These are phyloP conservation scores for Talaromyces stipitatus DNA, from an alignment of 495 filamentous ascomycete genomes.

Conservation along the genomic window DNA sequence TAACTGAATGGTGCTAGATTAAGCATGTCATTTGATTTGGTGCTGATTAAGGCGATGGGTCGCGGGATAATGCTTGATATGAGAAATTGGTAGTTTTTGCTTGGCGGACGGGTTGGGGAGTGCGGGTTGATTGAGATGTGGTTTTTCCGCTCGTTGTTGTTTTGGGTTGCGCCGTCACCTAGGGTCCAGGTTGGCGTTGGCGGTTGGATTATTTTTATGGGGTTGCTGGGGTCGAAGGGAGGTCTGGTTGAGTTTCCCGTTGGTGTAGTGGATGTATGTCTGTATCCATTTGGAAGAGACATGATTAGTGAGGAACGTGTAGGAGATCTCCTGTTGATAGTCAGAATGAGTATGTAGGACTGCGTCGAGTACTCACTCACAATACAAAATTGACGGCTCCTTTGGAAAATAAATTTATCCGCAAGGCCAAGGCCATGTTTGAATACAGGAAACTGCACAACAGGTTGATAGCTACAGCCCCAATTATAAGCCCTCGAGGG, in stretches of 20 bases:
- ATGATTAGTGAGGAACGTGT: not conserved
- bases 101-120: conserved; percentile 54
- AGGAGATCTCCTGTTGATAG: not conserved
- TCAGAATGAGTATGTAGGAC: not conserved
- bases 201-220: conserved; percentile 60
- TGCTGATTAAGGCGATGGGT: conserved; percentile 61
- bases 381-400: not conserved
- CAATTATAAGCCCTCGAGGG: too few relatives aligned
- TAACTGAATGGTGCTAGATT: conserved; percentile 90
- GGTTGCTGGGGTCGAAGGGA: conserved; percentile 45
- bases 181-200: conserved; percentile 67
- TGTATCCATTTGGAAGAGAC: not conserved
- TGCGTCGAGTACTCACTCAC: not conserved
- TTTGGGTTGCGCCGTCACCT: conserved; percentile 65
- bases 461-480: not conserved
- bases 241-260: conserved; percentile 64
- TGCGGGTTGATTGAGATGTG: conserved; percentile 83
- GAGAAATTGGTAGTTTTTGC: conserved; percentile 85
- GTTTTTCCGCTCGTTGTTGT: conserved; percentile 44
- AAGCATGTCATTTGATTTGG: conserved; percentile 47
- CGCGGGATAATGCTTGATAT: conserved; percentile 82
- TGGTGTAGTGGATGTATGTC: not conserved
- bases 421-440: not conserved
- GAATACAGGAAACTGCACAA: not conserved
- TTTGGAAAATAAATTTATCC: not conserved